These are phyloP conservation scores for Cutaneotrichosporon sp. DNA, from an alignment of 1,284 basidiomycete genomes.

Conservation along the genomic window DNA sequence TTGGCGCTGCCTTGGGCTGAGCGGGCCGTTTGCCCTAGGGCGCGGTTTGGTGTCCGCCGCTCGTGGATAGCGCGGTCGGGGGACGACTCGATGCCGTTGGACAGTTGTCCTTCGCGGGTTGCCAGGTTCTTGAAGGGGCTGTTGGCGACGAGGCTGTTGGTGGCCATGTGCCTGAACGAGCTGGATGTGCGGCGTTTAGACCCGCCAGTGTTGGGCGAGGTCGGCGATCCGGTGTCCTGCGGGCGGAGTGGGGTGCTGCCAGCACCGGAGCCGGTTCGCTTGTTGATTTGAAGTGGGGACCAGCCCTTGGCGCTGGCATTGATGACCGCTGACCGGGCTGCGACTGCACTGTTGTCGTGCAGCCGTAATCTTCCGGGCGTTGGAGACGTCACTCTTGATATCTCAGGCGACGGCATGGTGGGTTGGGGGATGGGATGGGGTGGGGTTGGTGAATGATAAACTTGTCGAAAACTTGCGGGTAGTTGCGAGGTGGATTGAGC, in stretches of 20 bases:
- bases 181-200: slow-evolving; percentile 62
- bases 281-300: slow-evolving; percentile 49
- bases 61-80: slow-evolving; percentile 38
- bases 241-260: slow-evolving; percentile 19
- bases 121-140: slow-evolving; percentile 69
- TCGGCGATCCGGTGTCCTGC: slow-evolving; percentile 15
- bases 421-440: no score
- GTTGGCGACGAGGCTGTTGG: slow-evolving; percentile 77
- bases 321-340: slow-evolving; percentile 42
- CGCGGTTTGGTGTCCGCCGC: slow-evolving; percentile 22
- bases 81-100: slow-evolving; percentile 29
- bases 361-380: slow-evolving; percentile 4
- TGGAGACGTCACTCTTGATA: slow-evolving; percentile 2
- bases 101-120: slow-evolving; percentile 21
- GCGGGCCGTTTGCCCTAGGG: slow-evolving; percentile 30
- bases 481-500: not conserved
- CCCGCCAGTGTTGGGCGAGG: slow-evolving; percentile 1
- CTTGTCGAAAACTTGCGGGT: not conserved
- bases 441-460: not conserved
- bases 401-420: slow-evolving; percentile 7
- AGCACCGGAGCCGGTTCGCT: slow-evolving; percentile 23
- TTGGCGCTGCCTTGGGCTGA: slow-evolving; percentile 32
- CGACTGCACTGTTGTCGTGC: slow-evolving; percentile 14
- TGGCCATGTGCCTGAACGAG: slow-evolving; percentile 74
- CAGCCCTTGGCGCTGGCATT: slow-evolving; percentile 48